phyloP scores from a whole-genome alignment of 192 early-diverging fungal genomes.

The Rhizophagus clarus region DNA sequence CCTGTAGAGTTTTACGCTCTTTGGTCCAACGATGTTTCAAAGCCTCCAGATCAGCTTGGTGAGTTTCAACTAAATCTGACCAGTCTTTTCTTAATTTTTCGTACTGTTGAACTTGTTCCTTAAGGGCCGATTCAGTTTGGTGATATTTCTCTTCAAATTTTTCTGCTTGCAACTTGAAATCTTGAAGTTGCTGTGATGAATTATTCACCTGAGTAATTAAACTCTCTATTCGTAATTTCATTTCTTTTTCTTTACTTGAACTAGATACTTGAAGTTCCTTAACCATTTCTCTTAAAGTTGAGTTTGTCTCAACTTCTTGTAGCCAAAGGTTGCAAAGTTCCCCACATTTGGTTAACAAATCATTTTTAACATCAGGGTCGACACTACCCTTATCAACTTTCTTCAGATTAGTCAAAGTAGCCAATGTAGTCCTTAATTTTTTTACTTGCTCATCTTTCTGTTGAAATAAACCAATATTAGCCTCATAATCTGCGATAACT shows the following conservation, averaged over 20 bases:
- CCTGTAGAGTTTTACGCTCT: slow-evolving; percentile 5
- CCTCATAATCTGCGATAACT: slow-evolving; percentile 20
- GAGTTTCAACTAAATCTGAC: not conserved
- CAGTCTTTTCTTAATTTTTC: not conserved
- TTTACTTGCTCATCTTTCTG: not conserved
- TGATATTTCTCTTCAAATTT: slow-evolving; percentile 9
- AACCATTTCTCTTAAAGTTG: not conserved
- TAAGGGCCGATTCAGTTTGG: not conserved
- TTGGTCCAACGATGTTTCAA: slow-evolving; percentile 22
- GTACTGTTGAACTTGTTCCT: not conserved
- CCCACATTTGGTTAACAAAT: not conserved
- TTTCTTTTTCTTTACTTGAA: not conserved
- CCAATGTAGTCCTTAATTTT: not conserved
- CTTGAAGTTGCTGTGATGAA: not conserved
- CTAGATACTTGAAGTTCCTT: not conserved
- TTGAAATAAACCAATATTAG: not conserved
- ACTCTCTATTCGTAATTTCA: not conserved
- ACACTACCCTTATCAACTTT: not conserved
- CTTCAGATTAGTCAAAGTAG: not conserved
- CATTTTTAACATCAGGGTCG: not conserved
- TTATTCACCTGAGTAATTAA: not conserved
- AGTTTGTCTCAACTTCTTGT: slow-evolving; percentile 9
- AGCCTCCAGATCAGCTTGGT: not conserved
- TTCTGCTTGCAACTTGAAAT: slow-evolving; percentile 1
- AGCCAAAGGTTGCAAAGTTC: slow-evolving; percentile 2